A percentile compares a stretch with the other conserved stretches of the same genome.
Evolutionary conservation across 768 basidiomycete genomes (phyloP).

Genomic region (Suillus bovinus): DNA sequence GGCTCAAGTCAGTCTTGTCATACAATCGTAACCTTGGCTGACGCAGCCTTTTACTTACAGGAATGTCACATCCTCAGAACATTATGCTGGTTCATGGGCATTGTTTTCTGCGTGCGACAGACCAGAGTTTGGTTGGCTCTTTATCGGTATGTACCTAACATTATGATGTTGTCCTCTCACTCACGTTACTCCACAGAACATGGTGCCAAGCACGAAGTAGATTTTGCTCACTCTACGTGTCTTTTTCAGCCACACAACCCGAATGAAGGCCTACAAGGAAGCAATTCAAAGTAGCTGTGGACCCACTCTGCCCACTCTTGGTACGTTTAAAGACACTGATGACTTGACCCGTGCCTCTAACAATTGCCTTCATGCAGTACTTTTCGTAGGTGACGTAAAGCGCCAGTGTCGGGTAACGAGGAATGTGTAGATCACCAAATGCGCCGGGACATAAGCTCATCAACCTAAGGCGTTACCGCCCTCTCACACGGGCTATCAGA

Average conservation of each 20-base stretch:
- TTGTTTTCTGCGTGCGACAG: constrained; percentile 45
- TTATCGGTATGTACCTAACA: background rate
- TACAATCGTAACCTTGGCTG: background rate
- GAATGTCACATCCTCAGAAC: constrained; percentile 45
- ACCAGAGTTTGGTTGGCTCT: constrained; percentile 35
- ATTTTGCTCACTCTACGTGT: background rate
- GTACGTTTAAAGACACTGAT: background rate
- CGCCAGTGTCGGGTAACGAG: constrained; percentile 35
- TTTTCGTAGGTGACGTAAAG: constrained; percentile 33
- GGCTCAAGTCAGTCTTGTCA: constrained; percentile 37
- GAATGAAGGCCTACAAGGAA: constrained; percentile 31
- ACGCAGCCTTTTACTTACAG: constrained; percentile 27
- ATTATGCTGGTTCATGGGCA: constrained; percentile 44
- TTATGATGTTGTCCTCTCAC: too few relatives aligned
- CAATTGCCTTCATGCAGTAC: constrained; percentile 20
- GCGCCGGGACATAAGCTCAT: constrained; percentile 33
- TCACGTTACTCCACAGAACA: background rate
- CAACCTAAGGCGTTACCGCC: constrained; percentile 40
- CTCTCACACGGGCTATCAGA: constrained; percentile 41
- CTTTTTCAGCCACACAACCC: constrained; percentile 18
- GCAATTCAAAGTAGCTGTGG: constrained; percentile 30
- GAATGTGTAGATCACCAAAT: constrained; percentile 25
- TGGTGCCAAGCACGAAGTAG: background rate
- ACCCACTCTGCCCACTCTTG: constrained; percentile 26
- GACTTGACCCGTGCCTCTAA: constrained; percentile 9